These are phyloP conservation scores for Amniculicola lignicola DNA, from an alignment of 495 filamentous ascomycete species.

Conservation along the genomic window DNA sequence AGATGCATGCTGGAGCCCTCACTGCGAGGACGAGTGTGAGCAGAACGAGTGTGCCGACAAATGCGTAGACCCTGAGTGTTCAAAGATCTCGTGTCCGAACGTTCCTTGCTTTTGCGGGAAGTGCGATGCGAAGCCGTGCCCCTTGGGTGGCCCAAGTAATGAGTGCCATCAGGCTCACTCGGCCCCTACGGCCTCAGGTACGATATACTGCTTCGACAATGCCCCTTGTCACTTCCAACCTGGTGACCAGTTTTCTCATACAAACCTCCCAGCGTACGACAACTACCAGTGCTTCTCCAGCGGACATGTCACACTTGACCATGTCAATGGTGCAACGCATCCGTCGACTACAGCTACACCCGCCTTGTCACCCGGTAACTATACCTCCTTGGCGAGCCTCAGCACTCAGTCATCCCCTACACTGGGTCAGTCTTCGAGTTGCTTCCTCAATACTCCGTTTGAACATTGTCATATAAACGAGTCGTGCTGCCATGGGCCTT, in stretches of 20 bases:
- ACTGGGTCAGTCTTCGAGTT: neutral
- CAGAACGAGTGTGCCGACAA: constrained; percentile 12
- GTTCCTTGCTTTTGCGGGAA: constrained; percentile 26
- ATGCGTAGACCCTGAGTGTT: constrained; percentile 31
- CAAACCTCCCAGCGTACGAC: constrained; percentile 5
- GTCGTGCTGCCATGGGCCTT: constrained; percentile 18
- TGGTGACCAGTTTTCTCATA: constrained; percentile 8
- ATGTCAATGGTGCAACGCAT: constrained; percentile 3
- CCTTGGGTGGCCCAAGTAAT: constrained; percentile 16
- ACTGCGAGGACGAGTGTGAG: constrained; percentile 19
- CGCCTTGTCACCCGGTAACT: constrained; percentile 16
- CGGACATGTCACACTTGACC: neutral
- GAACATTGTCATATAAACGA: constrained; percentile 28
- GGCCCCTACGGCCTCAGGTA: constrained; percentile 12
- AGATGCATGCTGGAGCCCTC: constrained; percentile 24
- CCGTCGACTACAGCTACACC: constrained; percentile 16
- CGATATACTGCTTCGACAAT: constrained; percentile 24
- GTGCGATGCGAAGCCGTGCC: constrained; percentile 24
- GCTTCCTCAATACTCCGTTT: constrained; percentile 13
- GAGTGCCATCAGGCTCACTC: constrained; percentile 23
- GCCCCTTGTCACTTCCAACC: constrained; percentile 24
- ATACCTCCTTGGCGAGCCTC: constrained; percentile 14
- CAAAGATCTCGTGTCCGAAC: constrained; percentile 21
- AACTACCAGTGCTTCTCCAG: constrained; percentile 14
- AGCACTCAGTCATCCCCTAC: constrained; percentile 6